Base-by-base conservation (phyloP, 371 early-diverging fungal genomes). In the Zancudomyces culisetae region DNA sequence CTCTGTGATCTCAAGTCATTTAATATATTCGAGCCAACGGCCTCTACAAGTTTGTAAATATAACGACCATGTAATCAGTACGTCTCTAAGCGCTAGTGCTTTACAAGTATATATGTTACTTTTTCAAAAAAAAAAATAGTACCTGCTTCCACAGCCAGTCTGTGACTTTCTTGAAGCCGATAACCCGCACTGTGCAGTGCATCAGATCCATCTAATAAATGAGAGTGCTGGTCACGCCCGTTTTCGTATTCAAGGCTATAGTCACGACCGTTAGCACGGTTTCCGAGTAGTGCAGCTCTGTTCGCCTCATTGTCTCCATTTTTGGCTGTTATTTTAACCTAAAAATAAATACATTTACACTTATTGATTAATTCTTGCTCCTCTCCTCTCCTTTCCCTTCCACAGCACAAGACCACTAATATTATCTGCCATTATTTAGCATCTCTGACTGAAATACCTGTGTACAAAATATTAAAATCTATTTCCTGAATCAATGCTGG, bases 81-180 rank as follows among this genome's bases (percentile, higher is more conserved):
- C 28, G 40, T 19, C 27, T 1, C 27, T 40, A n/a, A 40, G 52
- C 49, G 52, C 12, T 19, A 27, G 23, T 15, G 15, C 15, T 10
- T 15, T 35, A 15, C 35, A 35, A 35, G 10, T 35, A 10, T 35
- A 35, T 35, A 6, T 35, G 6, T 35, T 35, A 35, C 35, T 10
- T 10, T 6, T 6, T 15, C 35, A 35, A 35, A 15, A 10, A 35
- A 35, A 35, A 35, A 35, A 35, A 35, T 35, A 35, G 15, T 45
- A 74, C 78, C 81, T 18, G 91, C 87, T 56, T 95, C 92, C 30
- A 93, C 62, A 12, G 93, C 96, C 46, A 91, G 57, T 30, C 87
- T 73, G 61, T 87, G 89, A 26, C 86, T 84, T 35, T 87, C 85
- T 64, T 90, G 82, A 60, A 95, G 61, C 41, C 88, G 72, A 46